Conservation (phyloP, 2,329 filamentous ascomycete genomes). For the Xylariaceae sp. region DNA sequence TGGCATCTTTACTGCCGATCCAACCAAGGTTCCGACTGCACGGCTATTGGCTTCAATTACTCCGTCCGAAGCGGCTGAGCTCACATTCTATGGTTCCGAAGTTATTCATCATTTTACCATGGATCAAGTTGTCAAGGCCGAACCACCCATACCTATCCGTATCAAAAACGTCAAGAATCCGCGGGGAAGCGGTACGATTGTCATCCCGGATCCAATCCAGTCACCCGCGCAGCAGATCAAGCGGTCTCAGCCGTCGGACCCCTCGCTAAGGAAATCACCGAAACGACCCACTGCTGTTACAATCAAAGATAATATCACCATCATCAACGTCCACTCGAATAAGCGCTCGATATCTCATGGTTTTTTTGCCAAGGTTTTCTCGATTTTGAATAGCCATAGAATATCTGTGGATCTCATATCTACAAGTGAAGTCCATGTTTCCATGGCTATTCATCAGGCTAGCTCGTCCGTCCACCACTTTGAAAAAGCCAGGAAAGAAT, state of each 20-base stretch:
- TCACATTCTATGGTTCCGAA: conserved; percentile 92
- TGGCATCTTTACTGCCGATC: conserved; percentile 80
- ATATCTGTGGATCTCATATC: conserved; percentile 95
- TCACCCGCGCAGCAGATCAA: conserved; percentile 55
- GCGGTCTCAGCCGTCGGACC: conserved; percentile 45
- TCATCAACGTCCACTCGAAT: conserved; percentile 97
- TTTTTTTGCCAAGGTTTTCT: conserved; percentile 92
- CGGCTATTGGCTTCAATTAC: conserved; percentile 83
- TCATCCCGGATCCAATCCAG: conserved; percentile 67
- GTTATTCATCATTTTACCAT: conserved; percentile 99
- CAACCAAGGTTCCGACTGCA: conserved; percentile 88
- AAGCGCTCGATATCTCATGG: conserved; percentile 93
- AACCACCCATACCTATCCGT: conserved; percentile 73
- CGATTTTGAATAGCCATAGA: conserved; percentile 78
- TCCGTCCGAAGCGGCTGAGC: conserved; percentile 87
- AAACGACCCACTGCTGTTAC: conserved; percentile 86
- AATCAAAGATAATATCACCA: conserved; percentile 93
- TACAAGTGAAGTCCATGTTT: conserved; percentile 93
- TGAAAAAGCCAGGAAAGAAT: conserved; percentile 63
- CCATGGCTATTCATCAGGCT: conserved; percentile 89
- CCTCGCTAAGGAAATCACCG: conserved; percentile 54
- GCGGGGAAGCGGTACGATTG: conserved; percentile 70
- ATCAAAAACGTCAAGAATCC: conserved; percentile 93
- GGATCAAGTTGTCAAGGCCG: conserved; percentile 88
- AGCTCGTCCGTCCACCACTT: conserved; percentile 60